phyloP scores from a whole-genome alignment of 2,329 filamentous ascomycete species.

The Sclerotinia subarctica region DNA sequence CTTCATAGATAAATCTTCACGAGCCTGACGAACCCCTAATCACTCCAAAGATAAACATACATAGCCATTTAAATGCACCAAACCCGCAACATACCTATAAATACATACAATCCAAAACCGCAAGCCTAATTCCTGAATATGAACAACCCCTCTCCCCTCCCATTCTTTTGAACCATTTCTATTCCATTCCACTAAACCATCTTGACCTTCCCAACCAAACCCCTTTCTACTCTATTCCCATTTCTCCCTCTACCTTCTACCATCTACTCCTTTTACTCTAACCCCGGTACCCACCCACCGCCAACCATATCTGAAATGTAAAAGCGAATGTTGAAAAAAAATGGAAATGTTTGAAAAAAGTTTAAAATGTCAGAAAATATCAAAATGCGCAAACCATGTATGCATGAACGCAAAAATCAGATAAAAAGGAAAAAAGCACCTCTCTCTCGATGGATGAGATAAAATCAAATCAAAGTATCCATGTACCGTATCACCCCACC shows the following conservation, averaged over 20 bases:
- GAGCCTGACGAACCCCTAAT: too few relatives aligned
- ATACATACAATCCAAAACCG: conserved; percentile 17
- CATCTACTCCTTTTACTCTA: not conserved
- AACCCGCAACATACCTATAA: conserved; percentile 15
- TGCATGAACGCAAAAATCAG: not conserved
- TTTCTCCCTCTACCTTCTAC: not conserved
- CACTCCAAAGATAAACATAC: not conserved
- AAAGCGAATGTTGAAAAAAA: not conserved
- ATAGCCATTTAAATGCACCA: conserved; percentile 16
- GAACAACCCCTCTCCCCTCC: not conserved
- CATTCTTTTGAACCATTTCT: not conserved
- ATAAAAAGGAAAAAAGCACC: not conserved
- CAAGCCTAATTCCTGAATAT: not conserved
- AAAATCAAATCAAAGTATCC: too few relatives aligned
- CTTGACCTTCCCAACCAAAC: not conserved
- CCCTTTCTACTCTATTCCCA: not conserved
- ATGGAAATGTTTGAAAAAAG: not conserved
- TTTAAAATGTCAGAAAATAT: not conserved
- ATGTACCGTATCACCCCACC: too few relatives aligned
- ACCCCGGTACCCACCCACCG: not conserved
- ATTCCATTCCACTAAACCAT: not conserved
- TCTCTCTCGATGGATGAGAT: too few relatives aligned
- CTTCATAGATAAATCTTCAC: not conserved
- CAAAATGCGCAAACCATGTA: conserved; percentile 1
- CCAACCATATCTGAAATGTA: not conserved